Base-by-base conservation (phyloP, 2,329 filamentous ascomycete species). In the Aspergillus brunneoviolaceus region DNA sequence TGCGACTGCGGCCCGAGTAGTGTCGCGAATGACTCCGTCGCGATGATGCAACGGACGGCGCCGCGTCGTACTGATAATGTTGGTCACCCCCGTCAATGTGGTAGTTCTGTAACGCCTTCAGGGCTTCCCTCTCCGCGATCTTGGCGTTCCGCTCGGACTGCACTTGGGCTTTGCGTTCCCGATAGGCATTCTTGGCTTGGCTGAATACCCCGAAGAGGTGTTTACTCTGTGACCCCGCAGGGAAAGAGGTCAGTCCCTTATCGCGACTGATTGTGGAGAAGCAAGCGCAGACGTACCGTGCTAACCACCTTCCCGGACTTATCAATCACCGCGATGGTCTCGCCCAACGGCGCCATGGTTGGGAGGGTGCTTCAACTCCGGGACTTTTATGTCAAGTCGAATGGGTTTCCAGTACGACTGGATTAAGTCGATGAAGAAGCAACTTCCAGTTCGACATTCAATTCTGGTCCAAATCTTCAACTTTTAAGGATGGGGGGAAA, bases 131-230 rank as follows among this genome's bases (percentile, higher is more conserved):
- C 66, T 87, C 84, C 54, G 83, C 80, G 47, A 81, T 71, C 63
- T 83, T 82, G 45, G 80, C 80, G 70, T 88, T 87, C 69, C 87
- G 85, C 66, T 91, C 86, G 21, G 88, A 86, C 73, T 87, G 87
- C 68, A 96, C 84, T 67, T 92, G 87, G 6, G 91, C 89, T 76
- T 96, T 96, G 72, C 91, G 91, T 71, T 96, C 91, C 59, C 88
- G 85, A 77, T 98, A 98, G 60, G 91, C 90, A 57, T 88, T 87
- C 73, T 91, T 92, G 64, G 93, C 94, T 74, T 97, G 92, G 75
- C 92, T 96, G 83, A 96, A 96, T 72, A 97, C 89, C 73, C 87
- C 89, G 71, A 96, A 85, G 25, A 98, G 82, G 69, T 96, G 91
- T 79, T 96, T 96, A 72, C 92, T 92, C 92, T 96, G 71, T 39